Conservation (phyloP, 495 filamentous ascomycete species). For the Chaetomium cochliodes region DNA sequence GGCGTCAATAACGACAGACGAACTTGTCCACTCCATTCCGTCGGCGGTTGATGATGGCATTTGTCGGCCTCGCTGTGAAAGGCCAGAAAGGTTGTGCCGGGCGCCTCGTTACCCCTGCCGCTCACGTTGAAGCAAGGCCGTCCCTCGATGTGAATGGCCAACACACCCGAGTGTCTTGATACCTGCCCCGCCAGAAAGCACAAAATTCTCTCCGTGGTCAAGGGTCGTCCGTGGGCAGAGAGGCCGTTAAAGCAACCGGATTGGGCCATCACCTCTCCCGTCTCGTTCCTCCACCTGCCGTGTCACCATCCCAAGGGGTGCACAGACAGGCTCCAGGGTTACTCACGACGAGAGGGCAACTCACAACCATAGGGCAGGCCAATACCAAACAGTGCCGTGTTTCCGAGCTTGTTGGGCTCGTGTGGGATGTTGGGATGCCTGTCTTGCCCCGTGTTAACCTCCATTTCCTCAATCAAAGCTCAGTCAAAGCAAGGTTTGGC, state of each 20-base stretch:
- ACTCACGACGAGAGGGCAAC: too few species aligned
- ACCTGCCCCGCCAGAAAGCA: slow-evolving; percentile 17
- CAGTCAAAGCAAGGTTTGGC: too few species aligned
- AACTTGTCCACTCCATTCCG: slow-evolving; percentile 2
- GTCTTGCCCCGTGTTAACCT: too few species aligned
- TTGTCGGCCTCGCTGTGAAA: neutral
- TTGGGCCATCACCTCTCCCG: slow-evolving; percentile 13
- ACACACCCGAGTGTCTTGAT: neutral
- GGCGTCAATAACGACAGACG: slow-evolving; percentile 11
- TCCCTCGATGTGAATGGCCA: slow-evolving; percentile 15
- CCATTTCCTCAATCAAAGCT: too few species aligned
- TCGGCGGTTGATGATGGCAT: slow-evolving; percentile 9
- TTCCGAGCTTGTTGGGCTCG: neutral
- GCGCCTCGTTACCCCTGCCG: slow-evolving; percentile 14
- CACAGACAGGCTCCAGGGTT: slow-evolving; percentile 3
- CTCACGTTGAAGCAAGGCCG: slow-evolving; percentile 13
- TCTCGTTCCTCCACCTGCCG: slow-evolving; percentile 12
- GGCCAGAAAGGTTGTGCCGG: slow-evolving; percentile 8
- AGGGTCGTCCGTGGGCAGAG: slow-evolving; percentile 1
- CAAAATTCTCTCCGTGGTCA: slow-evolving; percentile 13
- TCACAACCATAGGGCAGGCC: slow-evolving; percentile 8
- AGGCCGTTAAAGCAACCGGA: slow-evolving; percentile 1
- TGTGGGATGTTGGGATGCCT: neutral
- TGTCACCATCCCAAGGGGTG: slow-evolving; percentile 17
- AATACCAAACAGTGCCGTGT: slow-evolving; percentile 4